Evolutionary conservation across 208 protist genomes (phyloP).

Genomic region (Trypanosoma theileri): DNA sequence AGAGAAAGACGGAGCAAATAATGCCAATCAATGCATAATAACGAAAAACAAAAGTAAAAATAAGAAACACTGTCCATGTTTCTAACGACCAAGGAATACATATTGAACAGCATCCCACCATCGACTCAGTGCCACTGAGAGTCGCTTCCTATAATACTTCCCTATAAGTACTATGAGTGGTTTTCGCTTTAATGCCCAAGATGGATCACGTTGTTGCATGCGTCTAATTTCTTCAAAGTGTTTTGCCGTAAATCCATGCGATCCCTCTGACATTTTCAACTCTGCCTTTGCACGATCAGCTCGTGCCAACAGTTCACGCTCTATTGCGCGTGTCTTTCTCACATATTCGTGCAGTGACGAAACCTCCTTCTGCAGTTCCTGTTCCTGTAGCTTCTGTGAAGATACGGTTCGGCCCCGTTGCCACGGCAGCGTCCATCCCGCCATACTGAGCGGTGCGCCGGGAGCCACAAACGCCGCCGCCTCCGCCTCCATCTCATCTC

Average conservation of each 20-base stretch:
- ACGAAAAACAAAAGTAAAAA: not conserved
- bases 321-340: conserved; percentile 34
- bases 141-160: conserved; percentile 11
- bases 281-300: conserved; percentile 37
- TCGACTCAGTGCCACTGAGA: not conserved
- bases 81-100: conserved; percentile 16
- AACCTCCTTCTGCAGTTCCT: conserved; percentile 24
- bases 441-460: conserved; percentile 59
- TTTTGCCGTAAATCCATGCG: conserved; percentile 69
- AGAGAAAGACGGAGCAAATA: too few relatives aligned
- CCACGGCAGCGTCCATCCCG: conserved; percentile 66
- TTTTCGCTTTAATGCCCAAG: conserved; percentile 3
- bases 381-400: conserved; percentile 26
- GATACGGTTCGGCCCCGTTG: conserved; percentile 45
- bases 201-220: conserved; percentile 9
- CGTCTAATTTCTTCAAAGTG: conserved; percentile 50
- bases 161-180: conserved; percentile 10
- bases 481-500: conserved; percentile 34
- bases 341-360: conserved; percentile 48
- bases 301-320: conserved; percentile 26
- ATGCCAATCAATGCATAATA: not conserved
- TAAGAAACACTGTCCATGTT: not conserved
- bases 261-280: conserved; percentile 40
- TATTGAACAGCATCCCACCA: conserved; percentile 10
- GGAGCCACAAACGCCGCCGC: conserved; percentile 54